Percentiles rank a stretch among this genome's conserved stretches.
Evolutionary conservation across 805 yeast genomes (phyloP).

Genomic region (Spathaspora gorwiae): DNA sequence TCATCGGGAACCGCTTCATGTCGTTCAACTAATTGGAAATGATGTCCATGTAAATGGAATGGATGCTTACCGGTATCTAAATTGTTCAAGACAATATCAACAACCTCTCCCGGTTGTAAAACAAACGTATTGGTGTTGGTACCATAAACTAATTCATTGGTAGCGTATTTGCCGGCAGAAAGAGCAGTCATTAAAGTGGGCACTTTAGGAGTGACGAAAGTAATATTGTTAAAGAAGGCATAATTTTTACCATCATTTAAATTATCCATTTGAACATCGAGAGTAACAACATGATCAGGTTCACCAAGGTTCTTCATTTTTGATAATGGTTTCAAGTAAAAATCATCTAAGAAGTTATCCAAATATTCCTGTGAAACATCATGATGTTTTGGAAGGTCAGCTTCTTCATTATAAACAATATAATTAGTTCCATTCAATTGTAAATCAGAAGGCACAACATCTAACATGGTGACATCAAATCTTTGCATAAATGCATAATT

Average conservation of each 20-base stretch:
- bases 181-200: slow-evolving; percentile 63
- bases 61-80: slow-evolving; percentile 78
- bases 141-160: slow-evolving; percentile 63
- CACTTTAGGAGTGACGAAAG: slow-evolving; percentile 62
- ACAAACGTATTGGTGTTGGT: slow-evolving; percentile 62
- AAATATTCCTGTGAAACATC: slow-evolving; percentile 21
- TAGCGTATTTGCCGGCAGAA: slow-evolving; percentile 54
- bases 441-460: slow-evolving; percentile 55
- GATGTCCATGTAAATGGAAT: slow-evolving; percentile 75
- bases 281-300: slow-evolving; percentile 58
- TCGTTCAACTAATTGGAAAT: slow-evolving; percentile 57
- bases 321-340: slow-evolving; percentile 57
- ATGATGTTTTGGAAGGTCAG: slow-evolving; percentile 14
- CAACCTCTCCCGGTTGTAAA: slow-evolving; percentile 54
- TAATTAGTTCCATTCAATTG: slow-evolving; percentile 50
- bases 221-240: slow-evolving; percentile 67
- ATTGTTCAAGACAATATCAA: slow-evolving; percentile 77
- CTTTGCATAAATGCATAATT: slow-evolving; percentile 60
- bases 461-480: slow-evolving; percentile 65
- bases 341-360: slow-evolving; percentile 62
- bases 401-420: slow-evolving; percentile 43
- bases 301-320: slow-evolving; percentile 43
- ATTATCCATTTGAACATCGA: slow-evolving; percentile 63
- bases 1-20: slow-evolving; percentile 50
- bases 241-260: slow-evolving; percentile 71